phyloP scores from a whole-genome alignment of 495 filamentous ascomycete genomes.

The Xylaria palmicola region DNA sequence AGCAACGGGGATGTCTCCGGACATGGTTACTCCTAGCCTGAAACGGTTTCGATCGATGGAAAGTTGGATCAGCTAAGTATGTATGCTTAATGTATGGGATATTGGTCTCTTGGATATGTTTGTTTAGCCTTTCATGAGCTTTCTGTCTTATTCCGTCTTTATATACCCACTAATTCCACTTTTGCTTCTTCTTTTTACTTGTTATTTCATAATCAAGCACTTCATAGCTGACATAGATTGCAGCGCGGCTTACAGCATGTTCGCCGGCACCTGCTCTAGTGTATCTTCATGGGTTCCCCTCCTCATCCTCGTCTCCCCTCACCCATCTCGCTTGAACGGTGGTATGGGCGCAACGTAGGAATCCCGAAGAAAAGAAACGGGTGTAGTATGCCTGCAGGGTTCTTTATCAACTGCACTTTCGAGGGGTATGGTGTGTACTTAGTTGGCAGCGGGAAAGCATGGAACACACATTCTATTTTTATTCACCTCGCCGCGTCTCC shows the following conservation, averaged over 20 bases:
- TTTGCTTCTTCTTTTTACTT: background rate
- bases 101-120: background rate
- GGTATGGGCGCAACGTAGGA: background rate
- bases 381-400: background rate
- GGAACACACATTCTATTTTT: background rate
- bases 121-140: background rate
- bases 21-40: background rate
- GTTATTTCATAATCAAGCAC: background rate
- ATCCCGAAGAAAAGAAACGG: background rate
- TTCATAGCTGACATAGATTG: background rate
- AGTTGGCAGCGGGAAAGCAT: background rate
- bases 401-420: background rate
- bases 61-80: too few relatives aligned
- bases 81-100: background rate
- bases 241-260: background rate
- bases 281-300: background rate
- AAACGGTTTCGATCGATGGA: too few relatives aligned
- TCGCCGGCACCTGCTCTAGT: background rate
- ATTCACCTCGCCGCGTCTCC: background rate
- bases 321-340: background rate
- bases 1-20: conserved; percentile 34
- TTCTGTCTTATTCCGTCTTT: background rate
- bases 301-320: background rate
- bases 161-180: background rate
- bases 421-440: background rate